Conservation (phyloP, 345 rosid species). For the Trapa bicornis region DNA sequence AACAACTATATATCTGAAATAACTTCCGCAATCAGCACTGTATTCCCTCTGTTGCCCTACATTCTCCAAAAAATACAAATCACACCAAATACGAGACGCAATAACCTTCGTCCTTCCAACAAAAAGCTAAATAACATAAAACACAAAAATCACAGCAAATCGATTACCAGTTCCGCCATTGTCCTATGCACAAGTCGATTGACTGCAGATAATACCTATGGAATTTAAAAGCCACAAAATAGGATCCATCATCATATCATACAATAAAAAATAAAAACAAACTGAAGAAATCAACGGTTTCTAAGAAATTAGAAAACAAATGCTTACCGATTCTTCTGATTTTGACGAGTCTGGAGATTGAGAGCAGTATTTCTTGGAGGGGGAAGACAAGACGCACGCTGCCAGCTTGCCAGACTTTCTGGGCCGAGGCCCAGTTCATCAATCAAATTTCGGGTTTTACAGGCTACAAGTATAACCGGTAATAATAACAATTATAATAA, state of each 20-base stretch:
- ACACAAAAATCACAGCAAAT: not conserved
- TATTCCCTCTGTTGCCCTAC: not conserved
- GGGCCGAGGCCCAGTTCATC: too few species aligned
- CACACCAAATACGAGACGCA: not conserved
- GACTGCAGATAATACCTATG: not conserved
- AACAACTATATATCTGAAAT: not conserved
- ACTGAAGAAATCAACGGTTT: too few species aligned
- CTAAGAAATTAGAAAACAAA: too few species aligned
- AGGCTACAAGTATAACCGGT: too few species aligned
- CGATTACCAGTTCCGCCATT: constrained; percentile 1
- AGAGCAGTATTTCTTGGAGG: too few species aligned
- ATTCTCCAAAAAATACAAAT: not conserved
- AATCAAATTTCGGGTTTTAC: too few species aligned
- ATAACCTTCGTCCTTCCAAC: not conserved
- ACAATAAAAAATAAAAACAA: too few species aligned
- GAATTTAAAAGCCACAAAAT: not conserved
- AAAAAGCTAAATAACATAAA: not conserved
- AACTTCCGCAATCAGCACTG: not conserved
- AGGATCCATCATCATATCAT: not conserved
- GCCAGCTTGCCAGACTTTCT: too few species aligned
- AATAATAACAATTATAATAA: too few species aligned
- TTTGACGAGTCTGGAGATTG: too few species aligned
- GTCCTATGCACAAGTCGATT: not conserved
- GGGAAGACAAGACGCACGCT: too few species aligned
- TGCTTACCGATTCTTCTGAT: too few species aligned